Base-by-base conservation (phyloP, 2,329 filamentous ascomycete species). In the Aspergillus sojae region DNA sequence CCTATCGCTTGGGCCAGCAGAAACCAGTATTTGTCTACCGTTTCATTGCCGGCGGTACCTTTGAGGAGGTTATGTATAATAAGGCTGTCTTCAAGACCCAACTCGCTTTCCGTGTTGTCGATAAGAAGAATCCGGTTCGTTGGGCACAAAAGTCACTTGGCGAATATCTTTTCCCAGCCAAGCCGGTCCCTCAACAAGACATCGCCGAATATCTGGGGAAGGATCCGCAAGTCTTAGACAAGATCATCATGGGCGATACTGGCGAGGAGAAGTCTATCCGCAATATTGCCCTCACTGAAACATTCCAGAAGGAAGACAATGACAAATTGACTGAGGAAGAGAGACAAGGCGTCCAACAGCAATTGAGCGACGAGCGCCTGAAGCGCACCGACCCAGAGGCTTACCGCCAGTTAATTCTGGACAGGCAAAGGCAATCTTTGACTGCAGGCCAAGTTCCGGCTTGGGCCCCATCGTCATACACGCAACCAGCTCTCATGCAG, bases 21-120 rank as follows among this genome's bases (percentile, higher is more conserved):
- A 95, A 94, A 70, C 83, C 86, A 0, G 93, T 96, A 1, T 94
- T 86, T 72, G 93, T 97, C 1, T 97, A 97, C 77, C 90, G 91
- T 21, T 88, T 97, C 65, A 81, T 93, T 30, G 82, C 88, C 12
- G 91, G 88, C 2, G 93, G 93, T 1, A 95, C 93, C 0, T 93
- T 90, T 68, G 93, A 97, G 74, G 86, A 90, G 46, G 84, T 85
- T 11, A 80, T 96, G 54, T 88, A 93, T 69, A 90, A 92, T 75
- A 88, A 87, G 65, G 84, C 89, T 1, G 81, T 96, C 1, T 96
- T 93, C 84, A 97, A 97, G 77, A 89, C 84, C 36, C 91, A 95
- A 73, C 82, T 97, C 52, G 87, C 92, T 4, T 87, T 86, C 45
- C 87, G 92, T 16, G 91, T 96, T 1, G 89, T 97, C 4, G 94